A percentile compares a stretch with the other conserved stretches of the same genome.
Conservation (phyloP, 192 early-diverging fungal genomes). For the Backusella luteola region DNA sequence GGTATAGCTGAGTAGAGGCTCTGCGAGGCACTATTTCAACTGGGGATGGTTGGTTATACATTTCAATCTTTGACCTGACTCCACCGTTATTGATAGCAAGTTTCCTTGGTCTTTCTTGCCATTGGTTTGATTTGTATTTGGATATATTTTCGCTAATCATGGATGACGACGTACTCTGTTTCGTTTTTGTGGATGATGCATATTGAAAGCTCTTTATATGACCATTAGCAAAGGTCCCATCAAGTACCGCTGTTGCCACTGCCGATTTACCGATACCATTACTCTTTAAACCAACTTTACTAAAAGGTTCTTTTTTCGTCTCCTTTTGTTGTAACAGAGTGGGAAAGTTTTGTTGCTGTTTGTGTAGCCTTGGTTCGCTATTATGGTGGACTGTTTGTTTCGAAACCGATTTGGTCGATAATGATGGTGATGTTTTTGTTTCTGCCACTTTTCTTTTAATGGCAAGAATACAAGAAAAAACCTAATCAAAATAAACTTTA, state of each 20-base stretch:
- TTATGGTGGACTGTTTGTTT: neutral
- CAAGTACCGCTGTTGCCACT: neutral
- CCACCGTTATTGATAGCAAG: neutral
- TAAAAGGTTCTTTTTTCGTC: neutral
- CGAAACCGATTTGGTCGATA: neutral
- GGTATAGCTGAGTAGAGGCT: neutral
- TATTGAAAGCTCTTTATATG: neutral
- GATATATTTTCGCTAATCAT: neutral
- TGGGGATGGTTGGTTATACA: neutral
- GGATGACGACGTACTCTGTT: neutral
- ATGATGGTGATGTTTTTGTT: neutral
- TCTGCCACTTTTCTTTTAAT: conserved; percentile 6
- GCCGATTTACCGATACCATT: neutral
- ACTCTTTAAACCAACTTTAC: neutral
- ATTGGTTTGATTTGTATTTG: neutral
- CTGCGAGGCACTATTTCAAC: neutral
- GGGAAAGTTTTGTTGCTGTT: neutral
- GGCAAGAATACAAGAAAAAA: conserved; percentile 14
- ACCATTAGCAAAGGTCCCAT: neutral
- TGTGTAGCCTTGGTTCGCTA: neutral
- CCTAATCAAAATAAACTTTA: conserved; percentile 8
- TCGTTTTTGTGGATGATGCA: neutral
- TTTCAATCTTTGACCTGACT: neutral
- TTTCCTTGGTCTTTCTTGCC: neutral
- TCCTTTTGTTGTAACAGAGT: neutral